phyloP scores from a whole-genome alignment of 805 yeast species.

The Gaillardinia entomophila region DNA sequence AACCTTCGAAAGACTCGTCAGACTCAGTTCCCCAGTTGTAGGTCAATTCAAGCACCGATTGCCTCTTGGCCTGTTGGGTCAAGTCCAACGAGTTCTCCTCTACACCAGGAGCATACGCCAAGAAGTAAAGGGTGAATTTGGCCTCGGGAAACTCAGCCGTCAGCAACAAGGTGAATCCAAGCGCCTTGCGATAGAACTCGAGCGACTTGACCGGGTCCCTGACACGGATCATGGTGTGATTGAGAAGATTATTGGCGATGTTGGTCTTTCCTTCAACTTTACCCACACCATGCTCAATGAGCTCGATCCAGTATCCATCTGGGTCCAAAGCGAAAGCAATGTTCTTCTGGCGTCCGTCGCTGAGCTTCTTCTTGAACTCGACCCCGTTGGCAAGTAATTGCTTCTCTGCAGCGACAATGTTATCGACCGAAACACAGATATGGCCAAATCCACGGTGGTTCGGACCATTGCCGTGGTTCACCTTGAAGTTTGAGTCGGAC shows the following conservation, averaged over 20 bases:
- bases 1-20: conserved; percentile 63
- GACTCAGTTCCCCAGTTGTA: conserved; percentile 94
- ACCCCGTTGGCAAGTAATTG: conserved; percentile 58
- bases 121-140: conserved; percentile 78
- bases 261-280: conserved; percentile 38
- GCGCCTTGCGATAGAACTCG: conserved; percentile 67
- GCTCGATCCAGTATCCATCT: conserved; percentile 94
- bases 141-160: conserved; percentile 58
- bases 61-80: conserved; percentile 37
- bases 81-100: conserved; percentile 32
- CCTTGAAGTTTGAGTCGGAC: conserved; percentile 45
- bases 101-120: conserved; percentile 54
- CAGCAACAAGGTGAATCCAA: conserved; percentile 75
- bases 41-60: conserved; percentile 81
- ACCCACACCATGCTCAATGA: conserved; percentile 53
- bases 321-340: conserved; percentile 96
- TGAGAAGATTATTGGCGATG: conserved; percentile 46
- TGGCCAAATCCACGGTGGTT: conserved; percentile 93
- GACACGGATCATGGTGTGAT: conserved; percentile 91
- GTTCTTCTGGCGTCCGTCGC: conserved; percentile 88
- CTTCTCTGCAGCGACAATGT: conserved; percentile 59
- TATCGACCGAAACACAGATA: conserved; percentile 80
- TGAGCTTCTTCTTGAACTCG: conserved; percentile 70
- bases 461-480: conserved; percentile 79
- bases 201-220: conserved; percentile 76